phyloP scores from a whole-genome alignment of 352 stramenopile genomes.

The Peronospora destructor region DNA sequence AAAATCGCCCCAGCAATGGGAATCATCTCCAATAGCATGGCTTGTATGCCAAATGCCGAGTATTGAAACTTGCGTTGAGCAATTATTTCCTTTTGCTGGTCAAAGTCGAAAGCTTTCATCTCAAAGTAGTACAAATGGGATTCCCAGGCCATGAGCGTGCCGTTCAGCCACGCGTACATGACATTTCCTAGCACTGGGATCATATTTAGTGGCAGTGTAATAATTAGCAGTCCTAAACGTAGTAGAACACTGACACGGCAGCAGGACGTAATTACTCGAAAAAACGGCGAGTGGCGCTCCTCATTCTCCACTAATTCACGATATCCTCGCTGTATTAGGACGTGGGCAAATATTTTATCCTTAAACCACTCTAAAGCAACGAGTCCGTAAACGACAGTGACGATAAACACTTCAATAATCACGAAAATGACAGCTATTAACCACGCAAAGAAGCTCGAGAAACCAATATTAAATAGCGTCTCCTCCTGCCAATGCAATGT shows the following conservation, averaged over 20 bases:
- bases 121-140: constrained; percentile 58
- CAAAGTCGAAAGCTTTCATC: constrained; percentile 41
- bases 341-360: constrained; percentile 49
- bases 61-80: constrained; percentile 36
- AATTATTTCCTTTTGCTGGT: constrained; percentile 43
- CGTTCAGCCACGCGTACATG: constrained; percentile 54
- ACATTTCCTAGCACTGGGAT: constrained; percentile 46
- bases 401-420: constrained; percentile 46
- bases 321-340: constrained; percentile 34
- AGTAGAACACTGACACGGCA: constrained; percentile 48
- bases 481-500: constrained; percentile 37
- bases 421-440: constrained; percentile 42
- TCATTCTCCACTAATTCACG: constrained; percentile 40
- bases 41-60: constrained; percentile 47
- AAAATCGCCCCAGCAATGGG: constrained; percentile 44
- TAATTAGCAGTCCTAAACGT: constrained; percentile 38
- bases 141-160: constrained; percentile 49
- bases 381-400: constrained; percentile 45
- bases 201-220: constrained; percentile 53
- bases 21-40: constrained; percentile 55
- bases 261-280: constrained; percentile 32
- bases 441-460: constrained; percentile 46
- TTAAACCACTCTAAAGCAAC: constrained; percentile 37
- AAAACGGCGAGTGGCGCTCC: constrained; percentile 33
- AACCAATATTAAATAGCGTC: constrained; percentile 26